Percentiles rank a stretch among this genome's conserved stretches.
Evolutionary conservation across 495 filamentous ascomycete species (phyloP).

Genomic region (Neurospora sp.): DNA sequence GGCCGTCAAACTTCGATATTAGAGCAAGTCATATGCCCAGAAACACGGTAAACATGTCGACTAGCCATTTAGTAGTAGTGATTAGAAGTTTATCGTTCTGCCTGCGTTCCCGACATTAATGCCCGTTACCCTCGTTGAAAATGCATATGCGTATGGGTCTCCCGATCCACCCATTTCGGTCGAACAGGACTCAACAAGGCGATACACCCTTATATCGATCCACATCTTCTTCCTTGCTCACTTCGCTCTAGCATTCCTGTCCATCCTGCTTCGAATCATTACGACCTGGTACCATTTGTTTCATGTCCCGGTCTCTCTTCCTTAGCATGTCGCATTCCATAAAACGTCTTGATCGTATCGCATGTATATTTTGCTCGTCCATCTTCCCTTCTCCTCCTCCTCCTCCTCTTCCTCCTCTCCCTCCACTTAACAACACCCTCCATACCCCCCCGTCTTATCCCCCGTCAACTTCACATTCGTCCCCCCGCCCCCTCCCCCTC

Average conservation of each 20-base stretch:
- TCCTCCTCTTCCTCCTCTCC: neutral
- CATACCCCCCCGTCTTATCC: conserved; percentile 19
- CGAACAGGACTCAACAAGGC: neutral
- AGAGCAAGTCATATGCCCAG: neutral
- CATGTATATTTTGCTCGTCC: neutral
- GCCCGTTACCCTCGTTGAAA: neutral
- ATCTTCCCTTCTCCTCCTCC: neutral
- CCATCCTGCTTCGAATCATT: neutral
- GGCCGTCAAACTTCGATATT: neutral
- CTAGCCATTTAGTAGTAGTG: neutral
- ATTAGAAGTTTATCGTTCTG: neutral
- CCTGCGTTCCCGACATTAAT: neutral
- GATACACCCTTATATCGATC: neutral
- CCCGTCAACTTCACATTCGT: conserved; percentile 32
- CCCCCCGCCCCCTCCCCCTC: conserved; percentile 36
- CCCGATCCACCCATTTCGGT: neutral
- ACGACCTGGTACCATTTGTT: neutral
- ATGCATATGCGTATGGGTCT: neutral
- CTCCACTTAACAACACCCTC: conserved; percentile 15
- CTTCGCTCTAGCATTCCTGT: neutral
- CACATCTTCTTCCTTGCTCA: neutral
- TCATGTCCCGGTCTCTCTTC: neutral
- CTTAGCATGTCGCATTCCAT: neutral
- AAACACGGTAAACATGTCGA: neutral
- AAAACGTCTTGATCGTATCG: neutral